Percentiles rank a stretch among this genome's conserved stretches.
These are phyloP conservation scores for Rhizoctonia solani DNA, from an alignment of 1,284 basidiomycete species.

Conservation along the genomic window DNA sequence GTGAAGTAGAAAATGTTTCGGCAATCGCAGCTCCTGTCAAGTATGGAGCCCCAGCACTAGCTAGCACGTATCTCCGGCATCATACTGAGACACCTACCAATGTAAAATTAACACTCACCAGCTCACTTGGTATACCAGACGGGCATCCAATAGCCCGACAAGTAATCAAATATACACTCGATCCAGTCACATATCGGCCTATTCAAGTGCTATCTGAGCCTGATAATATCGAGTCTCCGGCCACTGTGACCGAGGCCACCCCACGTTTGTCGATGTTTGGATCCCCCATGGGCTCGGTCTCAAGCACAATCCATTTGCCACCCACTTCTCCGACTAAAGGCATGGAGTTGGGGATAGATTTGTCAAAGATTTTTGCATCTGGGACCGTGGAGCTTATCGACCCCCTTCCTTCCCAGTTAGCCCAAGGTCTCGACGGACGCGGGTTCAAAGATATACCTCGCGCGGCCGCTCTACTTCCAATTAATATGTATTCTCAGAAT, in stretches of 20 bases:
- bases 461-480: slow-evolving; percentile 11
- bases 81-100: neutral
- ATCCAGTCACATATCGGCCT: slow-evolving; percentile 11
- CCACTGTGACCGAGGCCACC: neutral
- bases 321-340: neutral
- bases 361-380: slow-evolving; percentile 10
- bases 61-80: slow-evolving; percentile 1
- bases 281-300: neutral
- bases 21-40: neutral
- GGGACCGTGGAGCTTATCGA: slow-evolving; percentile 8
- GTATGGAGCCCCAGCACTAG: neutral
- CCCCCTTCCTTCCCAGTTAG: neutral
- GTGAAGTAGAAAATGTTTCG: slow-evolving; percentile 20
- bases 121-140: slow-evolving; percentile 33
- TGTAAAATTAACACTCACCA: slow-evolving; percentile 28
- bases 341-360: neutral
- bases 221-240: neutral
- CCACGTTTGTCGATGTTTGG: neutral
- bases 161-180: slow-evolving; percentile 9
- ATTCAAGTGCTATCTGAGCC: neutral
- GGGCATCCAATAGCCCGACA: slow-evolving; percentile 21
- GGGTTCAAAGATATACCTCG: slow-evolving; percentile 15
- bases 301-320: neutral
- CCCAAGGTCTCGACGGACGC: slow-evolving; percentile 8
- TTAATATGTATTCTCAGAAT: neutral